These are phyloP conservation scores for Helminthosporium solani DNA, from an alignment of 2,329 filamentous ascomycete genomes.

Conservation along the genomic window DNA sequence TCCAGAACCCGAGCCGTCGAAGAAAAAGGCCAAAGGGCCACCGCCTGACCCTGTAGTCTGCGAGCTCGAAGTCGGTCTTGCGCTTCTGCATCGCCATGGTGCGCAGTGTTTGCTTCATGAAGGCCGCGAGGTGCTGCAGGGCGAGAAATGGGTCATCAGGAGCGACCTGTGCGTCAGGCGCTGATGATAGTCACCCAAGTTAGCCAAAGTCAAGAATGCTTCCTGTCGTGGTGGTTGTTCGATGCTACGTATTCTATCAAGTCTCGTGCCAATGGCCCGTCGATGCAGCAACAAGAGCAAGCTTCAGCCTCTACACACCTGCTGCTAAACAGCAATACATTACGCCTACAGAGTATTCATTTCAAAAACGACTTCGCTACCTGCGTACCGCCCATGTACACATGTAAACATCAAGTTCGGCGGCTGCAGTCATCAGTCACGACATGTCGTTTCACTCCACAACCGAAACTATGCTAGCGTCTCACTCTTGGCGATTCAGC, in stretches of 20 bases:
- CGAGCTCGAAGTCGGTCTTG: conserved; percentile 77
- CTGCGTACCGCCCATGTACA: too few relatives aligned
- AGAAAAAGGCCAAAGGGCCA: conserved; percentile 42
- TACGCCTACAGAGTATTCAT: too few relatives aligned
- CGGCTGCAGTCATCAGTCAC: too few relatives aligned
- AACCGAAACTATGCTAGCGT: conserved; percentile 22
- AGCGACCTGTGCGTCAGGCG: conserved; percentile 74
- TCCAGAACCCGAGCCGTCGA: conserved; percentile 58
- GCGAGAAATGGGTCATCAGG: conserved; percentile 89
- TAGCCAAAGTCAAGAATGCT: background rate
- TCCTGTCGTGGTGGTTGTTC: too few relatives aligned
- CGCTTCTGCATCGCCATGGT: conserved; percentile 84
- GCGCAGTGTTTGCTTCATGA: conserved; percentile 88
- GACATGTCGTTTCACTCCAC: conserved; percentile 21
- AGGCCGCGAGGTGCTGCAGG: conserved; percentile 72
- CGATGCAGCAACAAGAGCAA: too few relatives aligned
- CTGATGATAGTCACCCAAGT: conserved; percentile 28
- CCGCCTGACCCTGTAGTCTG: conserved; percentile 66
- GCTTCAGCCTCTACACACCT: too few relatives aligned
- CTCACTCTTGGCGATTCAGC: conserved; percentile 37
- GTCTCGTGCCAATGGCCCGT: too few relatives aligned
- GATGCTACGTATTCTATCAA: too few relatives aligned
- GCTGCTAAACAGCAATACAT: too few relatives aligned
- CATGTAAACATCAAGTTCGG: too few relatives aligned
- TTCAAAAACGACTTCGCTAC: too few relatives aligned